Evolutionary conservation across 192 early-diverging fungal species (phyloP), one percentile per base, ranked within the genome.

Genomic region (Polychytrium aggregatum): DNA sequence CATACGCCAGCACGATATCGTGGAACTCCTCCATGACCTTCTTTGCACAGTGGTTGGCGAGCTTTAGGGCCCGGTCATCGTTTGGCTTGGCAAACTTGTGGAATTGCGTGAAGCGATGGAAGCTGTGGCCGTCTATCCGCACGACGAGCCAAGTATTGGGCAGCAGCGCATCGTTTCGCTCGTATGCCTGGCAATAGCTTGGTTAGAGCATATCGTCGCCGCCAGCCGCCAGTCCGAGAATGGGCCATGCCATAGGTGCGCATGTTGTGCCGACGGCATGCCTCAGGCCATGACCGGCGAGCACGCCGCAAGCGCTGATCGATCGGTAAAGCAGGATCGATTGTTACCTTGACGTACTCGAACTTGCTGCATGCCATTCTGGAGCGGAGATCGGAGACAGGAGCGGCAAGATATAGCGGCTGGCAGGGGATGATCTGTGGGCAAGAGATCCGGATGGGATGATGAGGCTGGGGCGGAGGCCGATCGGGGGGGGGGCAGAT

Each of bases 71-170:
- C 69, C 83, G 29, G 67, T 65, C 53, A 84, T 94, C 91, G 86
- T 95, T 57, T 82, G 68, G 50, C 55, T 72, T 72, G 1, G 21
- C 43, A 38, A 67, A 72, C 2, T 77, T 58, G 53, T 79, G 61
- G 46, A 85, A 87, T 57, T 87, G 82, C 44, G 90, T 84, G 66
- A 98, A 98, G 46, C 84, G 78, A 64, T 86, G 89, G 68, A 86
- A 98, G 41, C 82, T 76, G 49, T 86, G 82, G 7, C 92, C 92
- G 55, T 98, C 95, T 33, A 98, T 70, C 37, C 95, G 84, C 22
- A 96, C 83, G 25, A 95, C 87, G 37, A 98, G 60, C 68, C 71
- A 96, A 28, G 86, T 88, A 52, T 84, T 85, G 21, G 87, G 85
- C 34, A 96, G 74, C 10, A 94, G 67, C 5, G 62, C 70, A 51